phyloP scores from a whole-genome alignment of 202 grass and related monocot species.

The Schoenoplectus tabernaemontani region DNA sequence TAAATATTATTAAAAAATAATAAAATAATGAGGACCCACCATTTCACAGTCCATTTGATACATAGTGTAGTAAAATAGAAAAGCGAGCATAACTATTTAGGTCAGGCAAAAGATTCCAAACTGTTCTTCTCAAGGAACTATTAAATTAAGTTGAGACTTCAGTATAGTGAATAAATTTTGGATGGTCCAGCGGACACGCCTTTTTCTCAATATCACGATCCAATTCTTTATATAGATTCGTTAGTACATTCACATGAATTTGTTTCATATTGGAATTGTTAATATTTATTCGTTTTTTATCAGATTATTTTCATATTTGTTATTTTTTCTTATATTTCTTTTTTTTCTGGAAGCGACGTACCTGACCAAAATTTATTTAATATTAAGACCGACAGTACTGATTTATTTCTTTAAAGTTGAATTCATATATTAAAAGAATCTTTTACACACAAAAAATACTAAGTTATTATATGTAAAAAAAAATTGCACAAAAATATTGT shows the following conservation, averaged over 20 bases:
- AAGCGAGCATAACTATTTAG: not conserved
- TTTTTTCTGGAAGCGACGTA: not conserved
- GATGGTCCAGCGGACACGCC: not conserved
- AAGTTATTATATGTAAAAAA: not conserved
- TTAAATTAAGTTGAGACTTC: not conserved
- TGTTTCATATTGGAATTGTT: too few relatives aligned
- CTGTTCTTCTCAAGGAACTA: not conserved
- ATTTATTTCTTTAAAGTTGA: not conserved
- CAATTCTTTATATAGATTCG: too few relatives aligned
- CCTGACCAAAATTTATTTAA: not conserved
- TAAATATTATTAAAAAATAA: too few relatives aligned
- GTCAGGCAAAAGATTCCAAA: not conserved
- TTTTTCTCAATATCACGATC: not conserved
- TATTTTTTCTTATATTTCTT: not conserved
- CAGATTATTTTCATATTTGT: too few relatives aligned
- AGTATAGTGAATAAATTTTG: not conserved
- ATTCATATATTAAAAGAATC: not conserved
- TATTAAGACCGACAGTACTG: not conserved
- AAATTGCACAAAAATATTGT: not conserved
- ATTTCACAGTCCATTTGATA: too few relatives aligned
- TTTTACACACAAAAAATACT: not conserved
- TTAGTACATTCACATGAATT: too few relatives aligned
- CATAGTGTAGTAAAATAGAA: too few relatives aligned
- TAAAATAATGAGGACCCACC: too few relatives aligned
- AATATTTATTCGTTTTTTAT: too few relatives aligned